These are phyloP conservation scores for Mycocentrospora acerina DNA, from an alignment of 2,329 filamentous ascomycete genomes.

Conservation along the genomic window DNA sequence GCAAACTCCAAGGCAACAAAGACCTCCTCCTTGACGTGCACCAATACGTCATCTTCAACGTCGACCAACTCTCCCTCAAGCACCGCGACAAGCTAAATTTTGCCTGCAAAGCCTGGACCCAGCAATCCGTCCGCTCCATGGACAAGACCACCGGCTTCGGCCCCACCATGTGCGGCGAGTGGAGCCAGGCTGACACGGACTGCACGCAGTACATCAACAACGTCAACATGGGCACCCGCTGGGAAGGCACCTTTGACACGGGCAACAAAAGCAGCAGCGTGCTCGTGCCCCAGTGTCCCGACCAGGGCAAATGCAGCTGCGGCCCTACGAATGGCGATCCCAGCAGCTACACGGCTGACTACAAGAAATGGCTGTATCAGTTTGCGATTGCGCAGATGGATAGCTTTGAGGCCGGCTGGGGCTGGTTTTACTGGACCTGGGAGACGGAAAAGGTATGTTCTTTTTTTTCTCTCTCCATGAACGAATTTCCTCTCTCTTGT, in stretches of 20 bases:
- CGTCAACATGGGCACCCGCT: slow-evolving; percentile 82
- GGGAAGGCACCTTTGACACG: slow-evolving; percentile 82
- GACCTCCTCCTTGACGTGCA: slow-evolving; percentile 91
- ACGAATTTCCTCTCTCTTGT: no score
- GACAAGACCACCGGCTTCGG: slow-evolving; percentile 79
- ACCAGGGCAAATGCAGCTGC: slow-evolving; percentile 68
- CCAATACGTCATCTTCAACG: slow-evolving; percentile 98
- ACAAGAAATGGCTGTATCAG: slow-evolving; percentile 82
- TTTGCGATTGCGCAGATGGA: slow-evolving; percentile 97
- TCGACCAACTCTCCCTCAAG: slow-evolving; percentile 75
- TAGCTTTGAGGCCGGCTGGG: slow-evolving; percentile 88
- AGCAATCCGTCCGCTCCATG: slow-evolving; percentile 73
- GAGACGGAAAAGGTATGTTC: slow-evolving; percentile 66
- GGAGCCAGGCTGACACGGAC: slow-evolving; percentile 96
- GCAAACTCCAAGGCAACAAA: slow-evolving; percentile 69
- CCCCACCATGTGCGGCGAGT: slow-evolving; percentile 92
- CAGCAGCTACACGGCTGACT: slow-evolving; percentile 65
- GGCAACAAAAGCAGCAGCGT: slow-evolving; percentile 64
- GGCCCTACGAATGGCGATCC: slow-evolving; percentile 73
- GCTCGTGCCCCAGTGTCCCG: slow-evolving; percentile 73
- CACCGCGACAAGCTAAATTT: slow-evolving; percentile 85
- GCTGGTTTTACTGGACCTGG: slow-evolving; percentile 99
- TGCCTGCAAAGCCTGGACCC: slow-evolving; percentile 83
- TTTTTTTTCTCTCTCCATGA: no score
- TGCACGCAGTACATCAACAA: slow-evolving; percentile 87